Evolutionary conservation across 768 basidiomycete species (phyloP).

Genomic region (Chalciporus sphaerocephalus): DNA sequence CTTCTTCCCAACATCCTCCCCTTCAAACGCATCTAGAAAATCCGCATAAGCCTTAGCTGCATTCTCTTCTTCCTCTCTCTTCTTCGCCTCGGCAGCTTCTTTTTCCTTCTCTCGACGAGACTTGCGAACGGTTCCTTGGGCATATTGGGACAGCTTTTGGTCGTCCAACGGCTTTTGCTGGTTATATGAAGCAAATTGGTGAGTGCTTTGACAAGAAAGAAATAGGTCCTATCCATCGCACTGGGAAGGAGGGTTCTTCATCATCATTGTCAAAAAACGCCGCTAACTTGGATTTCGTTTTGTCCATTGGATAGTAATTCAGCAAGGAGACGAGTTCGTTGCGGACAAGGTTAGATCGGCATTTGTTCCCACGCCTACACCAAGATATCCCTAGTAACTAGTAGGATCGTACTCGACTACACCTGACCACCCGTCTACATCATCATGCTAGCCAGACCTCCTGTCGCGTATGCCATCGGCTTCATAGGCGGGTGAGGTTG

Average conservation of each 20-base stretch:
- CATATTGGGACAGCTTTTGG: slow-evolving; percentile 79
- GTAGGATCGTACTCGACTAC: background rate
- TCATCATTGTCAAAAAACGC: slow-evolving; percentile 85
- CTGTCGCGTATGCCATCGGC: slow-evolving; percentile 86
- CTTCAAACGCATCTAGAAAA: slow-evolving; percentile 81
- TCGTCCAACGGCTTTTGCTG: slow-evolving; percentile 86
- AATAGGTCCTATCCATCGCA: slow-evolving; percentile 82
- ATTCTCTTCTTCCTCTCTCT: slow-evolving; percentile 74
- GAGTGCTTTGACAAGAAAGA: slow-evolving; percentile 47
- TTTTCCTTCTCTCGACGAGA: slow-evolving; percentile 89
- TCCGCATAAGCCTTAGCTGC: slow-evolving; percentile 80
- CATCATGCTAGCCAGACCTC: slow-evolving; percentile 64
- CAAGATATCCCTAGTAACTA: background rate
- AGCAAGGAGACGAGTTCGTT: background rate
- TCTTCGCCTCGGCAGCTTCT: slow-evolving; percentile 88
- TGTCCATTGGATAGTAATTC: slow-evolving; percentile 27
- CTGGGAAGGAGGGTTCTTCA: slow-evolving; percentile 82
- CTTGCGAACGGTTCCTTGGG: slow-evolving; percentile 83
- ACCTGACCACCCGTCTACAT: slow-evolving; percentile 50
- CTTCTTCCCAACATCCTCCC: slow-evolving; percentile 52
- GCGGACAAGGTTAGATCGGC: background rate
- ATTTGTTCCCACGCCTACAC: slow-evolving; percentile 26
- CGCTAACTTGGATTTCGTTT: slow-evolving; percentile 50
- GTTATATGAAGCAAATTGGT: slow-evolving; percentile 49
- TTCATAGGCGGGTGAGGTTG: slow-evolving; percentile 84